Evolutionary conservation across 371 early-diverging fungal genomes (phyloP).

Genomic region (Mortierella polycephala): DNA sequence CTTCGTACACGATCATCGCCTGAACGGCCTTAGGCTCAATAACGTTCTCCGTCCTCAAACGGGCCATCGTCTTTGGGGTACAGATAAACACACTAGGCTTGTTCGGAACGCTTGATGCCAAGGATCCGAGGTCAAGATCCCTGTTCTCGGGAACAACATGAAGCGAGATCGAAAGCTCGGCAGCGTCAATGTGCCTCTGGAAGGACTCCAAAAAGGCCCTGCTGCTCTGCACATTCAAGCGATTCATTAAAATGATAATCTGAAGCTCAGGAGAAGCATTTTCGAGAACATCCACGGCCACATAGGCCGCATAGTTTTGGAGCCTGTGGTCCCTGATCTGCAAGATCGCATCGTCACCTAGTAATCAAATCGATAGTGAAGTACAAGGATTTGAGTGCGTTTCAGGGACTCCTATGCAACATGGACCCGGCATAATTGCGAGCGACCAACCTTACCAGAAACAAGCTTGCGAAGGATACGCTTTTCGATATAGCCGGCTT

Average conservation of each 20-base stretch:
- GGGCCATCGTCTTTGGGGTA: constrained; percentile 22
- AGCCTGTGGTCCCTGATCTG: constrained; percentile 34
- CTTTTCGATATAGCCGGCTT: constrained; percentile 22
- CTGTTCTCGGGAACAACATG: constrained; percentile 10
- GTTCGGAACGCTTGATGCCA: background rate
- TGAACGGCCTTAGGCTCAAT: constrained; percentile 11
- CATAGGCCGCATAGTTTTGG: constrained; percentile 10
- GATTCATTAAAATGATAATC: constrained; percentile 28
- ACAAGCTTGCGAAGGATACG: constrained; percentile 14
- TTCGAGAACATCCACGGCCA: constrained; percentile 28
- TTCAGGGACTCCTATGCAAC: background rate
- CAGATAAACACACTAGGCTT: constrained; percentile 20
- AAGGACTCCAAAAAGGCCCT: constrained; percentile 14
- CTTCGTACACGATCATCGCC: constrained; percentile 37
- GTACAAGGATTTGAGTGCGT: too few species aligned
- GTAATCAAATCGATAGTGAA: too few species aligned
- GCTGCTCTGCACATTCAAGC: constrained; percentile 21
- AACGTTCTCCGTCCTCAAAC: constrained; percentile 7
- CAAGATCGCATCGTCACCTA: constrained; percentile 35
- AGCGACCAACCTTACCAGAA: constrained; percentile 12
- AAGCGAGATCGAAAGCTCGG: constrained; percentile 4
- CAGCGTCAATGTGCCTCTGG: constrained; percentile 5
- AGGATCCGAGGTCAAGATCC: background rate
- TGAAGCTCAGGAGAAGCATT: constrained; percentile 12
- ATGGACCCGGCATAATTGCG: background rate